phyloP scores from a whole-genome alignment of 225 moss, liverwort and hornwort genomes.

The Lunularia cruciata region DNA sequence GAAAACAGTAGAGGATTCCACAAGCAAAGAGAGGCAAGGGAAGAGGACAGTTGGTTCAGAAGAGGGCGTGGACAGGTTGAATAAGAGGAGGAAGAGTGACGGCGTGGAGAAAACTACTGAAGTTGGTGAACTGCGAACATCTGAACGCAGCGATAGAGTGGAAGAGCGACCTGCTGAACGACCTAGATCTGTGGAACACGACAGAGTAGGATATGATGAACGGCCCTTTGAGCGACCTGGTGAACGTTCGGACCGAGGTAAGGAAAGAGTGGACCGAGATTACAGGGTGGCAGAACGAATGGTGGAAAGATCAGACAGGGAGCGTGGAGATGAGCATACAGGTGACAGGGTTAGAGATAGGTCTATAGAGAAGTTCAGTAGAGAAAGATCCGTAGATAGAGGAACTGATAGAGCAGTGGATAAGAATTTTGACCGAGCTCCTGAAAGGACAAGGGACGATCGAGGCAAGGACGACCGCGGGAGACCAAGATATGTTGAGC shows the following conservation, averaged over 20 bases:
- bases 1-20: constrained; percentile 45
- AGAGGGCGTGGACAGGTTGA: constrained; percentile 60
- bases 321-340: constrained; percentile 73
- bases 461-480: constrained; percentile 74
- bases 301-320: constrained; percentile 69
- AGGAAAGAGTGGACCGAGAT: constrained; percentile 78
- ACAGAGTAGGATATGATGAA: constrained; percentile 66
- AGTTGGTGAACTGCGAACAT: constrained; percentile 66
- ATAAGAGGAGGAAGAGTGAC: constrained; percentile 79
- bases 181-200: constrained; percentile 57
- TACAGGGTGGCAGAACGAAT: constrained; percentile 60
- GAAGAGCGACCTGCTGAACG: constrained; percentile 61
- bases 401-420: constrained; percentile 60
- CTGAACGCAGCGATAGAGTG: constrained; percentile 69
- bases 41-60: constrained; percentile 75
- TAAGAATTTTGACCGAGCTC: constrained; percentile 72
- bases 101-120: constrained; percentile 63
- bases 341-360: constrained; percentile 81
- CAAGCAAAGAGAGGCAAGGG: constrained; percentile 62
- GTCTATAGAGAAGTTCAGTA: constrained; percentile 71
- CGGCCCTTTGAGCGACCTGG: constrained; percentile 59
- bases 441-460: constrained; percentile 72
- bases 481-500: constrained; percentile 66
- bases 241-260: constrained; percentile 61
- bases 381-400: constrained; percentile 83